Evolutionary conservation across 148 eudicot species (phyloP), one percentile per base, ranked within the genome.

Genomic region (Silene latifolia): DNA sequence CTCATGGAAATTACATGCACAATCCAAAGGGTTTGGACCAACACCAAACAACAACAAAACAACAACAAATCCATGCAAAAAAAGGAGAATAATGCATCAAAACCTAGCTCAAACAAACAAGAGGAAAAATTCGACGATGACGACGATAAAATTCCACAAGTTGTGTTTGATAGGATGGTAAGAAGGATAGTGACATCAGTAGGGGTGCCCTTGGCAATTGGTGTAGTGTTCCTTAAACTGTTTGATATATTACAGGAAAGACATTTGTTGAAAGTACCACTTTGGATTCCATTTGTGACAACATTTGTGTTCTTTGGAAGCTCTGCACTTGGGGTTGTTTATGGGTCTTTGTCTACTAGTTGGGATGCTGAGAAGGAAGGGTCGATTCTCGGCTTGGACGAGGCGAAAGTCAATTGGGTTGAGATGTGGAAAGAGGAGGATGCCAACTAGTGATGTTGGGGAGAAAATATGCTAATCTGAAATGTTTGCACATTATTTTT

Each of bases 391-490:
- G 97, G 97, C 61, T 80, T 94, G 48, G 88, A 91, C 69, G 86
- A 94, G 86, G 90, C 87, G 56, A 80, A 83, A 67, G 70, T 68
- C 58, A 94, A 91, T 82, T 94, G 95, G 98, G 83, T n/a, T 71
- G 89, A 88, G 71, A 85, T 94, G 89, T 94, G 98, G 98, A 84
- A 82, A 70, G 91, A 87, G 44, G 97, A 93, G 3, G 73, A 76
- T 48, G 73, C 54, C 44, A 80, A 70, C 48, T 54, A 44, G 15
- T 71, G n/a, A 64, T 3, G 35, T 6, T n/a, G 11, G 7, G 46
- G 23, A 18, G 8, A 54, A 54, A 12, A 29, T 20, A 19, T 27
- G 29, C 4, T 8, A 46, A 25, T 15, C 68, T 14, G 1, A 8
- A 27, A 27, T 27, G 29, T 73, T 63, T 8, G 7, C 23, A 35